These are phyloP conservation scores for Ceratocystis diversiconidia DNA, from an alignment of 2,329 filamentous ascomycete genomes.

Conservation along the genomic window DNA sequence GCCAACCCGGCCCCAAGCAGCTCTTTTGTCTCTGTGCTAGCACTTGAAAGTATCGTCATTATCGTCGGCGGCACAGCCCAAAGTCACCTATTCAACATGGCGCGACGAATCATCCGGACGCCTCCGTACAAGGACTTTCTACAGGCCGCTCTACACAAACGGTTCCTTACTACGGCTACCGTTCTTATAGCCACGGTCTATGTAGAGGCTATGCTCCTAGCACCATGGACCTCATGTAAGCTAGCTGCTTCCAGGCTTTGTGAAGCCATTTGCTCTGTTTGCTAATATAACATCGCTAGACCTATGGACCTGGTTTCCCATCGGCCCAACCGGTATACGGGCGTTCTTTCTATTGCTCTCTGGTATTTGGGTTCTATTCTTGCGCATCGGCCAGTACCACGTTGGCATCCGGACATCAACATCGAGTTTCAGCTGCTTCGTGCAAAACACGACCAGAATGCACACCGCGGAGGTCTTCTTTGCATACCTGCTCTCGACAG, in stretches of 20 bases:
- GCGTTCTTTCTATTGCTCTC: slow-evolving; percentile 62
- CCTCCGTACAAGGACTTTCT: slow-evolving; percentile 74
- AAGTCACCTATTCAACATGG: slow-evolving; percentile 6
- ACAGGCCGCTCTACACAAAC: slow-evolving; percentile 72
- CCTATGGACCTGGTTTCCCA: slow-evolving; percentile 75
- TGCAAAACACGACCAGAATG: slow-evolving; percentile 40
- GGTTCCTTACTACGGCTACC: slow-evolving; percentile 66
- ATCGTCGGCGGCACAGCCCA: background rate
- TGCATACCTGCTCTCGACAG: slow-evolving; percentile 66
- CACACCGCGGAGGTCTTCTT: slow-evolving; percentile 54
- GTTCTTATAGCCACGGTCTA: slow-evolving; percentile 61
- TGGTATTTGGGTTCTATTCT: slow-evolving; percentile 62
- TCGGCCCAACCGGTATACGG: slow-evolving; percentile 62
- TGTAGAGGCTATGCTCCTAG: slow-evolving; percentile 53
- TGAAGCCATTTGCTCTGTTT: background rate
- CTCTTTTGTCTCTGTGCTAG: background rate
- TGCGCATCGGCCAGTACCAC: slow-evolving; percentile 75
- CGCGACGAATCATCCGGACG: slow-evolving; percentile 28
- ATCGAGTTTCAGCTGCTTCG: slow-evolving; percentile 52
- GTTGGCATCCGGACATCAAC: slow-evolving; percentile 56
- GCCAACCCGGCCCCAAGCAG: background rate
- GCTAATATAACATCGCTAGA: slow-evolving; percentile 32
- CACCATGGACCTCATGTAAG: slow-evolving; percentile 55
- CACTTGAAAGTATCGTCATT: background rate
- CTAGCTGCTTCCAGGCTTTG: background rate